These are phyloP conservation scores for Cyclotella kingstonii DNA, from an alignment of 108 stramenopile genomes.

Conservation along the genomic window DNA sequence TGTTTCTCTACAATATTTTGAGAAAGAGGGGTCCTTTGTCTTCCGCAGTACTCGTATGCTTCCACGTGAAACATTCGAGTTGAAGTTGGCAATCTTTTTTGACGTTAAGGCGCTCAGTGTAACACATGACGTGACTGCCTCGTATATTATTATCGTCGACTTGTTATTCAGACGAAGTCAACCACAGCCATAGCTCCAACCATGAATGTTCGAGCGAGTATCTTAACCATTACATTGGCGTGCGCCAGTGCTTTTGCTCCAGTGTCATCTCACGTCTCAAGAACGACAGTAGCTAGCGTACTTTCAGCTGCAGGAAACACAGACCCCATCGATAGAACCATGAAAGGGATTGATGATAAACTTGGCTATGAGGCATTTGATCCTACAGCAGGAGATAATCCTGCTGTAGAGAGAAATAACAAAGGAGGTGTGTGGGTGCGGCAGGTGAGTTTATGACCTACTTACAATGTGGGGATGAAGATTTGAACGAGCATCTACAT, in stretches of 20 bases:
- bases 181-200: no score
- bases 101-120: no score
- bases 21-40: no score
- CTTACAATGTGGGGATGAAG: neutral
- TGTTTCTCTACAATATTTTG: no score
- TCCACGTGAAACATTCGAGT: no score
- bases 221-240: conserved; percentile 14
- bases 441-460: conserved; percentile 48
- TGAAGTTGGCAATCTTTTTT: no score
- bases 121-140: no score
- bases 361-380: conserved; percentile 53
- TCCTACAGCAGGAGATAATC: conserved; percentile 59
- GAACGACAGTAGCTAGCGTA: neutral
- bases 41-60: no score
- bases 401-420: conserved; percentile 64
- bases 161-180: no score
- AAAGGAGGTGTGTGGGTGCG: conserved; percentile 78
- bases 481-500: no score
- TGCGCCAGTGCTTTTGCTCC: conserved; percentile 18
- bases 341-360: conserved; percentile 66
- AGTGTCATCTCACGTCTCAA: neutral
- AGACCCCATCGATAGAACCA: conserved; percentile 63
- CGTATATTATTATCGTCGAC: no score
- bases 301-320: conserved; percentile 20
- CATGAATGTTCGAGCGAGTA: conserved; percentile 21